Conservation (phyloP, 2,329 filamentous ascomycete species). For the Cladosporium sp. region DNA sequence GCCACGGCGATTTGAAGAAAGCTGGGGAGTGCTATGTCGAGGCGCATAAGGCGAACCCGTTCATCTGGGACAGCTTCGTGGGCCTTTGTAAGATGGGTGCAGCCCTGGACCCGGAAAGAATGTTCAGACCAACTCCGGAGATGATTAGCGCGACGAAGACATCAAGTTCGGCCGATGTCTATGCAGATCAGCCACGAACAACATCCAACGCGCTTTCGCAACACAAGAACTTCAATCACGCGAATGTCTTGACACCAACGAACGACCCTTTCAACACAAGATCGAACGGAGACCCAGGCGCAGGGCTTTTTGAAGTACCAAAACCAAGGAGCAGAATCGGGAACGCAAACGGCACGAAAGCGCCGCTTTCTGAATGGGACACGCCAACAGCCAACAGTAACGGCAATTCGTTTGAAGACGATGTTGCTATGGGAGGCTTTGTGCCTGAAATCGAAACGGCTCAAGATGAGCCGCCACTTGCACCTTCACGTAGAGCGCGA, state of each 20-base stretch:
- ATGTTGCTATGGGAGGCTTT: slow-evolving; percentile 33
- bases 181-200: slow-evolving; percentile 27
- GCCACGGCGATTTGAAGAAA: slow-evolving; percentile 72
- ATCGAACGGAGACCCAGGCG: slow-evolving; percentile 23
- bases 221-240: slow-evolving; percentile 24
- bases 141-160: slow-evolving; percentile 42
- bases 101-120: slow-evolving; percentile 73
- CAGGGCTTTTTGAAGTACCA: slow-evolving; percentile 35
- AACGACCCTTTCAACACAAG: slow-evolving; percentile 43
- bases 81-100: slow-evolving; percentile 80
- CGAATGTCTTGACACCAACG: slow-evolving; percentile 29
- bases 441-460: slow-evolving; percentile 19
- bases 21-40: slow-evolving; percentile 85
- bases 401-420: slow-evolving; percentile 34
- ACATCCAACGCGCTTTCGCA: slow-evolving; percentile 19
- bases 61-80: slow-evolving; percentile 97
- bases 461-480: slow-evolving; percentile 2
- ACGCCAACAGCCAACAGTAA: slow-evolving; percentile 44
- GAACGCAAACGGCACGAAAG: slow-evolving; percentile 20
- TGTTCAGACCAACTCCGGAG: slow-evolving; percentile 72
- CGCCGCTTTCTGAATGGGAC: slow-evolving; percentile 33
- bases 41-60: slow-evolving; percentile 81
- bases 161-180: slow-evolving; percentile 22
- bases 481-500: slow-evolving; percentile 15
- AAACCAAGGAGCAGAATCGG: slow-evolving; percentile 41